Percentiles rank a stretch among this genome's conserved stretches.
Conservation (phyloP, 371 early-diverging fungal species). For the Mucor lusitanicus region DNA sequence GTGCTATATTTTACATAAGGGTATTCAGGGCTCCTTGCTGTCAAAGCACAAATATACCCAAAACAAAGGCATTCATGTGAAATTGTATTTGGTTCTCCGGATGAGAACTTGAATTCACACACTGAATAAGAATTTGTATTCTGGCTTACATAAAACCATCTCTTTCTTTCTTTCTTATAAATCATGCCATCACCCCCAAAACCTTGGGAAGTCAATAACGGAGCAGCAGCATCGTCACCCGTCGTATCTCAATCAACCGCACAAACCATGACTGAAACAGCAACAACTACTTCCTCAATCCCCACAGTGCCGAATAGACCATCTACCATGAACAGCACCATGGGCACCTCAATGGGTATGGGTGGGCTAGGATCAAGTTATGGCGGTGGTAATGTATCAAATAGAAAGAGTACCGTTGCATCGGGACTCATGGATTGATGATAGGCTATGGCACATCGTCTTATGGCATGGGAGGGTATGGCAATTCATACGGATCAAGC, state of each 20-base stretch:
- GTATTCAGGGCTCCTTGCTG: no score
- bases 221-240: conserved; percentile 31
- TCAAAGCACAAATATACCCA: not conserved
- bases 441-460: conserved; percentile 19
- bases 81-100: conserved; percentile 3
- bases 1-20: no score
- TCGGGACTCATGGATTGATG: not conserved
- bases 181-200: conserved; percentile 91
- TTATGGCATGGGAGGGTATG: conserved; percentile 15
- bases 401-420: not conserved
- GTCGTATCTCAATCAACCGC: conserved; percentile 24
- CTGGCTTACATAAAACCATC: not conserved
- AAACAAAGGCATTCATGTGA: not conserved
- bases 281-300: conserved; percentile 2
- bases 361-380: not conserved
- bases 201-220: conserved; percentile 85
- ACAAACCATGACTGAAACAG: conserved; percentile 14
- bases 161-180: not conserved
- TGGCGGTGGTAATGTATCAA: conserved; percentile 5
- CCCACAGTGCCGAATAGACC: conserved; percentile 42
- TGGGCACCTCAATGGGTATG: not conserved
- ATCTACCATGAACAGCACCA: conserved; percentile 10
- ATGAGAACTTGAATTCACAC: conserved; percentile 1
- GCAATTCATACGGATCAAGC: conserved; percentile 6
- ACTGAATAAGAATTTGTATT: not conserved